Percentiles rank a stretch among this genome's conserved stretches.
These are phyloP conservation scores for Sonneratia alba DNA, from an alignment of 345 rosid genomes.

Conservation along the genomic window DNA sequence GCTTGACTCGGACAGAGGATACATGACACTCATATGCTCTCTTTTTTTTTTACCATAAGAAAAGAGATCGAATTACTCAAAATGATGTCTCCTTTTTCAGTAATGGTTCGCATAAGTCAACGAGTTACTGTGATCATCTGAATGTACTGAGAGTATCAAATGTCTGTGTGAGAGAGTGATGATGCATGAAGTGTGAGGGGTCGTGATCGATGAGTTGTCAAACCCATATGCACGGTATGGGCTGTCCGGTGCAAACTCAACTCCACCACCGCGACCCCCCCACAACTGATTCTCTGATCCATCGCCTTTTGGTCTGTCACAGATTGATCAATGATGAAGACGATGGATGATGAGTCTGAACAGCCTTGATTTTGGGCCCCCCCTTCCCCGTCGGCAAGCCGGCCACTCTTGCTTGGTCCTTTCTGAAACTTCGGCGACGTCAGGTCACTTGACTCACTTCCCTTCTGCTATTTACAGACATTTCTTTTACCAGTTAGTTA, in stretches of 20 bases:
- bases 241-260: conserved; percentile 19
- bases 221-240: conserved; percentile 34
- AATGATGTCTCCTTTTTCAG: too few relatives aligned
- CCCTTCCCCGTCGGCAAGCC: too few relatives aligned
- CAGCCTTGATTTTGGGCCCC: not conserved
- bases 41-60: too few relatives aligned
- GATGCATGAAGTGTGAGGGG: conserved; percentile 14
- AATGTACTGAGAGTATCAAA: too few relatives aligned
- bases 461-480: not conserved
- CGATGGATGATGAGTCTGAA: not conserved
- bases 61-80: too few relatives aligned
- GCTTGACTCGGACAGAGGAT: too few relatives aligned
- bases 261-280: not conserved
- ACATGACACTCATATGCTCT: too few relatives aligned
- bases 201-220: conserved; percentile 39
- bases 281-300: not conserved
- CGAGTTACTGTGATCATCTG: too few relatives aligned
- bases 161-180: not conserved
- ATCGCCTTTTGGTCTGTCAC: not conserved
- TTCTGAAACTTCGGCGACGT: not conserved
- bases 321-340: not conserved
- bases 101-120: too few relatives aligned
- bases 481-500: too few relatives aligned
- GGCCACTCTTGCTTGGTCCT: not conserved
- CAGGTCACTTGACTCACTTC: not conserved